These are phyloP conservation scores for Zoysia matrella DNA, from an alignment of 202 grass and related monocot genomes.

Conservation along the genomic window DNA sequence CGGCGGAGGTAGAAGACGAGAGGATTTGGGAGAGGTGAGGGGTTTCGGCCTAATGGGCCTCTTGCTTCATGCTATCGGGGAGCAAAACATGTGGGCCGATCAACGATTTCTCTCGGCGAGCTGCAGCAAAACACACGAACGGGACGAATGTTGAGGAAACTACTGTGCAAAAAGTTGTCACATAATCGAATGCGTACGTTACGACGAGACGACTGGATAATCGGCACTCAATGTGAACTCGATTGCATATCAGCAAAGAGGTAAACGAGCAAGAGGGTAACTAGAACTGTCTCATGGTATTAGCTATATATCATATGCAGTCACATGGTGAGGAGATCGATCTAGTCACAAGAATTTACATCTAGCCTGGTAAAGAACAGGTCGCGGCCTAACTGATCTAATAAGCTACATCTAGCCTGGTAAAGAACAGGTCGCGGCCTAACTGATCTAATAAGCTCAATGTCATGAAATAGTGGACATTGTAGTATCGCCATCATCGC, in stretches of 20 bases:
- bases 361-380: constrained; percentile 59
- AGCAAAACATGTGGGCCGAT: background rate
- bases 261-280: background rate
- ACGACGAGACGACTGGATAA: too few relatives aligned
- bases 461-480: constrained; percentile 59
- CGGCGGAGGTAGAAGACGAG: background rate
- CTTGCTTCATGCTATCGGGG: background rate
- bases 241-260: background rate
- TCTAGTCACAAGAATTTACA: constrained; percentile 62
- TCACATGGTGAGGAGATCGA: constrained; percentile 34
- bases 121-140: too few relatives aligned
- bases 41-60: background rate
- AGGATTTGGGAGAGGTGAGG: too few relatives aligned
- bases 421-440: constrained; percentile 65
- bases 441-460: constrained; percentile 62
- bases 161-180: too few relatives aligned
- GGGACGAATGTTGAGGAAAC: too few relatives aligned
- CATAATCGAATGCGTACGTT: too few relatives aligned
- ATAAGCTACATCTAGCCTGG: constrained; percentile 61
- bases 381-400: constrained; percentile 67
- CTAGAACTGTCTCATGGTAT: constrained; percentile 40
- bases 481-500: constrained; percentile 41
- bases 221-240: background rate
- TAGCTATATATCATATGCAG: constrained; percentile 46
- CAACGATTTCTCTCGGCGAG: too few relatives aligned